Base-by-base conservation (phyloP, 805 yeast genomes). In the Naumovozyma dairenensis region DNA sequence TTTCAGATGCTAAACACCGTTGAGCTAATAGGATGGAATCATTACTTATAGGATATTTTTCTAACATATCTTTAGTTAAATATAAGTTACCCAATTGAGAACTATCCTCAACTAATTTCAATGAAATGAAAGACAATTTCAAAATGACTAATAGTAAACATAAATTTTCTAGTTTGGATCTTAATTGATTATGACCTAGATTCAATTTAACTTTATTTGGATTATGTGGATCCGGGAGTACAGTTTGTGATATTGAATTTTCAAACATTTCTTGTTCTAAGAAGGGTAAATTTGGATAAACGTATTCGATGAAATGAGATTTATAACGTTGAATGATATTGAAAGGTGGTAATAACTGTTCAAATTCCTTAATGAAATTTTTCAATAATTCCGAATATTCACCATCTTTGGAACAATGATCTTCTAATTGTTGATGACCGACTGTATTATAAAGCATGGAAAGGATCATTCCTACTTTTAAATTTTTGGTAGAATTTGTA, bases 221-320 rank as follows among this genome's bases (percentile, higher is more conserved):
- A 21, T 43, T 36, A 4, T 39, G 30, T 13, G 42, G 39, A 35
- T 53, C 46, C 10, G 32, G 34, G 8, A 33, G 28, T 25, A 57
- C 28, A 6, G 53, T 43, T 21, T 45, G 36, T 15, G 37, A 27
- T 6, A 57, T 25, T n/a, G 53, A 43, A 18, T 51, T 49, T 36
- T 57, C 62, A 36, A 57, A 57, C 18, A 41, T 34, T 19, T 43
- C 42, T 9, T 43, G 40, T 31, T 55, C 54, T 14, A 57, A 27
- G 29, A 49, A 52, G 1, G 60, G 56, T 20, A 51, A 35, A 27
- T 40, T 46, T 6, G 55, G 53, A 31, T 40, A 56, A 12, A 57
- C 39, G 28, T 41, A 40, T 21, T 46, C 45, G 28, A 47, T 52
- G 31, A 55, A 57, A 35, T 50, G 47, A 2, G 34, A 33, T 28